Percentiles rank a stretch among this genome's conserved stretches.
These are phyloP conservation scores for Gleditsia sinensis DNA, from an alignment of 306 rosid species.

Conservation along the genomic window DNA sequence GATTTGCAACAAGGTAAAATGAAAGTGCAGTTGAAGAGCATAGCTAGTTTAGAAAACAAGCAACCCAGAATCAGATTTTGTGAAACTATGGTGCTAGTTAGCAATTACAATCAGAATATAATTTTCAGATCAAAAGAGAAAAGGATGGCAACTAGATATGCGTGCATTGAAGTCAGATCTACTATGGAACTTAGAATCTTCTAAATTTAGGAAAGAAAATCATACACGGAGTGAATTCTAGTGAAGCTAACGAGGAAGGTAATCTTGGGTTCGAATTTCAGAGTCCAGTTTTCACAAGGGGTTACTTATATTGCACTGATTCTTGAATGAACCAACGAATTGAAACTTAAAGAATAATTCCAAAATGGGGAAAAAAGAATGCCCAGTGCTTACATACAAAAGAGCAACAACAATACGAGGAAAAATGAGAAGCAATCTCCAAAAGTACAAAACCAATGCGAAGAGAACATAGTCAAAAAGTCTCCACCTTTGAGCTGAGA, in stretches of 20 bases:
- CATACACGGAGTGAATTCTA: constrained; percentile 10
- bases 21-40: constrained; percentile 4
- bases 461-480: not conserved
- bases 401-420: not conserved
- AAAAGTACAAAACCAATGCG: not conserved
- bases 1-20: not conserved
- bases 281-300: not conserved
- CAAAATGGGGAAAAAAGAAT: not conserved
- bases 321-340: not conserved
- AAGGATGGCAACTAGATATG: constrained; percentile 5
- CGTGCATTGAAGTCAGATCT: constrained; percentile 48
- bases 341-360: not conserved
- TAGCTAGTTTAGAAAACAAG: not conserved
- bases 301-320: constrained; percentile 1
- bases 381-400: not conserved
- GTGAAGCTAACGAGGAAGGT: constrained; percentile 17
- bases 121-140: constrained; percentile 22
- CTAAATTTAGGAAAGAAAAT: not conserved
- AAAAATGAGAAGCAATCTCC: constrained; percentile 10
- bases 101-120: constrained; percentile 5
- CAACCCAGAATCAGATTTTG: not conserved
- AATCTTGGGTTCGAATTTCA: constrained; percentile 17
- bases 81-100: not conserved
- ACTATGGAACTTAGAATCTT: constrained; percentile 24
- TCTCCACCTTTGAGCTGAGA: constrained; percentile 40